These are phyloP conservation scores for Austropuccinia psidii DNA, from an alignment of 1,284 basidiomycete species.

Conservation along the genomic window DNA sequence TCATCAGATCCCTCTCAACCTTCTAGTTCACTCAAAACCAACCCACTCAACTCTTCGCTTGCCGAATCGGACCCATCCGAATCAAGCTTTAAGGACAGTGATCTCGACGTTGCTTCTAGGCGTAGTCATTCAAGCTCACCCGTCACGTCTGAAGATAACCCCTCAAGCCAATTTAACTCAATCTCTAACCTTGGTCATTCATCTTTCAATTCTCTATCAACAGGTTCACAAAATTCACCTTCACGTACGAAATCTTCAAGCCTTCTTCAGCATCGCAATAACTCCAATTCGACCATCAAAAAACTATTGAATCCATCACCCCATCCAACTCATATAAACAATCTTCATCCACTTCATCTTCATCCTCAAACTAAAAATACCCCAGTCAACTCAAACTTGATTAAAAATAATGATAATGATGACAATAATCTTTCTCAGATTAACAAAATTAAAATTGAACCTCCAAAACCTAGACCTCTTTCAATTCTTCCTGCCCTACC, in stretches of 20 bases:
- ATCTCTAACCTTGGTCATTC: conserved; percentile 12
- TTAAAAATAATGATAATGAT: too few species aligned
- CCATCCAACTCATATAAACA: neutral
- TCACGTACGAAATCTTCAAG: neutral
- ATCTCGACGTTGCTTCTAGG: conserved; percentile 42
- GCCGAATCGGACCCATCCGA: conserved; percentile 38
- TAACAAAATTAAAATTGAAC: conserved; percentile 38
- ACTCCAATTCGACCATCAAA: conserved; percentile 35
- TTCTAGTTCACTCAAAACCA: neutral
- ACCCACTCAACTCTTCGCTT: neutral
- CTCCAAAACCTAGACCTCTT: conserved; percentile 32
- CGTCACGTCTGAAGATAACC: conserved; percentile 41
- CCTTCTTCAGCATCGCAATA: conserved; percentile 25
- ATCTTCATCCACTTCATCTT: neutral
- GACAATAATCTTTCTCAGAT: too few species aligned
- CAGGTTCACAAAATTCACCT: conserved; percentile 1
- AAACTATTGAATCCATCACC: conserved; percentile 2
- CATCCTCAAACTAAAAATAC: neutral
- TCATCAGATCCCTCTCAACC: neutral
- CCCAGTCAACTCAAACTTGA: neutral
- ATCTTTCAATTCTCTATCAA: conserved; percentile 33
- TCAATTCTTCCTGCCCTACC: conserved; percentile 32
- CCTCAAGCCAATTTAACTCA: conserved; percentile 33
- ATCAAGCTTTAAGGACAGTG: conserved; percentile 41
- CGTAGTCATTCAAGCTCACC: conserved; percentile 43